Percentiles rank a stretch among this genome's conserved stretches.
phyloP scores from a whole-genome alignment of 225 moss, liverwort and hornwort species.

The Polytrichum commune region DNA sequence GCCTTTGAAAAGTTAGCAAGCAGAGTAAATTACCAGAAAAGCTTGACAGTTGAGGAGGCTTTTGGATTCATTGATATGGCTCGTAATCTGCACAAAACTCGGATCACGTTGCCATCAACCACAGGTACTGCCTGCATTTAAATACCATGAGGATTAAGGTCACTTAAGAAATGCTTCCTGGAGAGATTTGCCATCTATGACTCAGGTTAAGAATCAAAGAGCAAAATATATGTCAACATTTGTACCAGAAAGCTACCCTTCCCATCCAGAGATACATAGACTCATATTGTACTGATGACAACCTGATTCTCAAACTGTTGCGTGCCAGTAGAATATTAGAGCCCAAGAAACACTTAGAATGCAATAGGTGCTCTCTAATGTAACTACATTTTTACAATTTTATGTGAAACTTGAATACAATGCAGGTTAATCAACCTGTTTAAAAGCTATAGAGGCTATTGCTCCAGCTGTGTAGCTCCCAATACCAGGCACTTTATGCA shows the following conservation, averaged over 20 bases:
- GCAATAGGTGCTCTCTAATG: too few relatives aligned
- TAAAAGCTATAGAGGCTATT: slow-evolving; percentile 91
- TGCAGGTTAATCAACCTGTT: slow-evolving; percentile 39
- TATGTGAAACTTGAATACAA: not conserved
- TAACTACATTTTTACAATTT: too few relatives aligned
- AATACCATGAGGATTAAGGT: slow-evolving; percentile 12
- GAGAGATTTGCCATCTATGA: too few relatives aligned
- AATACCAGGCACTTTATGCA: slow-evolving; percentile 81
- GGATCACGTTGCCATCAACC: slow-evolving; percentile 95
- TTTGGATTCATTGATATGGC: slow-evolving; percentile 82
- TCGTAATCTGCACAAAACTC: slow-evolving; percentile 82
- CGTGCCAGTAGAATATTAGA: too few relatives aligned
- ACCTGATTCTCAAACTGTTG: too few relatives aligned
- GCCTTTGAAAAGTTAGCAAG: too few relatives aligned
- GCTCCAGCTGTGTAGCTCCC: slow-evolving; percentile 95
- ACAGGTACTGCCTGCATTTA: slow-evolving; percentile 82
- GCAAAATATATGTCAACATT: too few relatives aligned
- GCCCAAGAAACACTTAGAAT: too few relatives aligned
- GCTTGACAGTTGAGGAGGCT: slow-evolving; percentile 63
- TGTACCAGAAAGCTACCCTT: too few relatives aligned
- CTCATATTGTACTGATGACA: too few relatives aligned
- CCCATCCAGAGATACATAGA: too few relatives aligned
- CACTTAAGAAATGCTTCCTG: not conserved
- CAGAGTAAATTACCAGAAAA: slow-evolving; percentile 53
- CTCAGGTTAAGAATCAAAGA: too few relatives aligned